Conservation (phyloP, 345 rosid genomes). For the Eucalyptus virginea region DNA sequence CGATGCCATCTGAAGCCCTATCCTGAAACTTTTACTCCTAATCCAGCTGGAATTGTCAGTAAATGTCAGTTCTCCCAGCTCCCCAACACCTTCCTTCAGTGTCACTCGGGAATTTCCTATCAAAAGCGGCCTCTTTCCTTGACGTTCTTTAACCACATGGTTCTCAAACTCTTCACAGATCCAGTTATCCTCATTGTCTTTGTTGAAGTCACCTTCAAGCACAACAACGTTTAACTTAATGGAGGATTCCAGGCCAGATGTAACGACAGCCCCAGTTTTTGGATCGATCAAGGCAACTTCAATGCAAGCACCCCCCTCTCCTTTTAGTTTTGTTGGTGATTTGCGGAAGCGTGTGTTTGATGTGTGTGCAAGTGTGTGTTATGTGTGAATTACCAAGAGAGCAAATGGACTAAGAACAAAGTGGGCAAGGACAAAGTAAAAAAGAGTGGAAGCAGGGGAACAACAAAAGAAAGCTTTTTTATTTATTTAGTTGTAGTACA, state of each 20-base stretch:
- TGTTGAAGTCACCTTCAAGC: slow-evolving; percentile 28
- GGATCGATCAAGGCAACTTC: slow-evolving; percentile 16
- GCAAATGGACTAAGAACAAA: too few relatives aligned
- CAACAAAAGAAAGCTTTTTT: too few relatives aligned
- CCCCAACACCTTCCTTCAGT: slow-evolving; percentile 21
- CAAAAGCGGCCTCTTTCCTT: slow-evolving; percentile 26
- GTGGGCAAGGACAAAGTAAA: too few relatives aligned
- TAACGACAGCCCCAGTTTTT: slow-evolving; percentile 7
- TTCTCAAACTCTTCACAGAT: slow-evolving; percentile 14
- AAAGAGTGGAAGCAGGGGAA: too few relatives aligned
- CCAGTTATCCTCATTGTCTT: slow-evolving; percentile 18
- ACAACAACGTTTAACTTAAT: slow-evolving; percentile 16
- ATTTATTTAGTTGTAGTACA: too few relatives aligned
- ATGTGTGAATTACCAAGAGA: too few relatives aligned
- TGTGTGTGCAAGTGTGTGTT: too few relatives aligned
- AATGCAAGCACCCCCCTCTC: slow-evolving; percentile 10
- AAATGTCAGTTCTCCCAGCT: slow-evolving; percentile 18
- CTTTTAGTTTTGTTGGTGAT: too few relatives aligned
- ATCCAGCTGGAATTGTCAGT: slow-evolving; percentile 36
- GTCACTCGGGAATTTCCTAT: slow-evolving; percentile 23
- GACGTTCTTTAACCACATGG: slow-evolving; percentile 18
- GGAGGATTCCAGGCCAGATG: slow-evolving; percentile 18
- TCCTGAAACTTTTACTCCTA: slow-evolving; percentile 21
- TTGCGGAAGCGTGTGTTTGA: too few relatives aligned
- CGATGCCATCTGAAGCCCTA: slow-evolving; percentile 27